Base-by-base conservation (phyloP, 2,329 filamentous ascomycete species). In the Claviceps maximensis region DNA sequence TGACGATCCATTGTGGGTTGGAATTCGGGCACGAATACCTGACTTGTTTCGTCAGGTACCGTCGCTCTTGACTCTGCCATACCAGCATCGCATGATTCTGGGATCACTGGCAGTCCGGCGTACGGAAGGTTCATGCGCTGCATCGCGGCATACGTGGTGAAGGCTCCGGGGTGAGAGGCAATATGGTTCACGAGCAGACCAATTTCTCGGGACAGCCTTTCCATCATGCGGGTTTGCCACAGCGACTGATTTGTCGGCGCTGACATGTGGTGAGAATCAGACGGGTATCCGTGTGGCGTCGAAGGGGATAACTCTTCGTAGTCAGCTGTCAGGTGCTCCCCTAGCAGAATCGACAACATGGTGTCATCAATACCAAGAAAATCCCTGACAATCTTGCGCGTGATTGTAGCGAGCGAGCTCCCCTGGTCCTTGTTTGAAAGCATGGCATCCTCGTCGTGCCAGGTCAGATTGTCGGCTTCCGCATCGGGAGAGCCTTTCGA, bases 351-450 rank as follows among this genome's bases (percentile, higher is more conserved):
- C 0, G 87, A 87, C 9, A 98, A 76, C 21, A 93, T 74, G 49
- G 80, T 79, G 57, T 96, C 89, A 61, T 97, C 90, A 53, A 98
- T 86, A 9, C 91, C 91, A 65, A 97, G 86, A 45, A 98, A 71
- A 63, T 96, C 89, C 51, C 83, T 81, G 60, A 98, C 89, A 29
- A 97, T 86, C 61, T 84, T 88, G 54, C 86, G 81, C 2, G 91
- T 95, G 49, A 97, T 80, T 12, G 85, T 80, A 56, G 83, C 82
- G 81, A 89, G 88, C 58, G 94, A 79, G 1, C 86, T 83, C 58
- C 89, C 83, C 44, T 75, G 73, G 31, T 80, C 75, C 4, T 73
- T 69, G 46, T 72, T 69, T 1, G 68, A 65, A 5, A 73, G 67
- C 13, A 69, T 62, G 1, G 68, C 66, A 38, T 74, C 71, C 53